Base-by-base conservation (phyloP, 1,139 yeast species). In the Yarrowia galli region DNA sequence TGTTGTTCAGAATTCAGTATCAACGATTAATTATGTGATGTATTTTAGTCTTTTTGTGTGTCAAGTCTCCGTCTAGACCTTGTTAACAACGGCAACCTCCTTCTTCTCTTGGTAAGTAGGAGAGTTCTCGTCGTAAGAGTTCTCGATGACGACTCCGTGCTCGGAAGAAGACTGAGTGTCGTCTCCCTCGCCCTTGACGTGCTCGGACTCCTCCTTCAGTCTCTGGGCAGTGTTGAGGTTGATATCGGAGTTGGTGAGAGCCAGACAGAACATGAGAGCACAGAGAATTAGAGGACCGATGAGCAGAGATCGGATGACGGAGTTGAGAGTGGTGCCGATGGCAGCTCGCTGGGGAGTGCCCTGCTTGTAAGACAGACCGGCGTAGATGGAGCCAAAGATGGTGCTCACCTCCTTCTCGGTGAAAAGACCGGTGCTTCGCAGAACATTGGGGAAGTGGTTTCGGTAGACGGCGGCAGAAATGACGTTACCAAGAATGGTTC, bases 231-330 rank as follows among this genome's bases (percentile, higher is more conserved):
- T 61, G 40, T 67, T 70, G 38, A 69, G 67, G 42, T 67, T 46
- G 43, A 69, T 60, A 28, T 70, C 51, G 32, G 60, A 56, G 48
- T 64, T 68, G n/a, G 69, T 53, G 16, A 69, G 13, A 6, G 70
- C 67, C 22, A 70, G 64, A 22, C 67, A 46, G 56, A 68, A 67
- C 71, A 70, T 70, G 43, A 64, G 38, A 6, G 67, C 69, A 20
- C 66, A 70, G 18, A 69, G 45, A 48, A 69, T 43, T 13, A 70
- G 48, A n/a, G 71, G 71, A 3, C 69, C 69, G 3, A 69, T 60
- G 12, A 70, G 65, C 36, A 70, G 68, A 3, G 56, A 25, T 49
- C 71, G 64, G 69, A 69, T 70, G 35, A 69, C 70, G 38, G 63
- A 51, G 61, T 70, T 70, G 58, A 65, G 69, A 6, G 71, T 67